phyloP scores from a whole-genome alignment of 2,329 filamentous ascomycete genomes.

The Paracorniculantispora psalliotae region DNA sequence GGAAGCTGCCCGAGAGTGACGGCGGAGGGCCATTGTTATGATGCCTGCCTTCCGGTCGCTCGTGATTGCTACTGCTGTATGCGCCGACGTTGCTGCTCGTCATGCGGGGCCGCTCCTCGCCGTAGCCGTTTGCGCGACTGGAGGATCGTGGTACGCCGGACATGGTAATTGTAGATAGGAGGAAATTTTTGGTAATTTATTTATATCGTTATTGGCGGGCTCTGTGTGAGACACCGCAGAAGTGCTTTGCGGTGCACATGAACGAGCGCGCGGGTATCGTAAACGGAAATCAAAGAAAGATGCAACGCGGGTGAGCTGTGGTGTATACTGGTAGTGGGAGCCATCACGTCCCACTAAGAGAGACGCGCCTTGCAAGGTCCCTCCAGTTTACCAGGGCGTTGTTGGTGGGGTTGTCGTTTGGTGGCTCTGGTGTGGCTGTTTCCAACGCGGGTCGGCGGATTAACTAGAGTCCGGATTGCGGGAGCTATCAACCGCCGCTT shows the following conservation, averaged over 20 bases:
- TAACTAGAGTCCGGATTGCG: neutral
- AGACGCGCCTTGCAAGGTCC: constrained; percentile 5
- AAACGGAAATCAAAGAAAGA: neutral
- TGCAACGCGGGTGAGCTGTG: neutral
- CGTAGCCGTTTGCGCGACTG: constrained; percentile 38
- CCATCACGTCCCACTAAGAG: constrained; percentile 10
- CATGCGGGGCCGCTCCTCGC: constrained; percentile 33
- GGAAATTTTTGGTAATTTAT: neutral
- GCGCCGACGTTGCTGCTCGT: constrained; percentile 26
- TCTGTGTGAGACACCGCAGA: constrained; percentile 1
- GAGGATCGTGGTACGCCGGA: constrained; percentile 38
- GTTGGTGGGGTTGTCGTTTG: constrained; percentile 2
- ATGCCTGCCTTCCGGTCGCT: constrained; percentile 28
- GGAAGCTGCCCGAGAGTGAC: constrained; percentile 29
- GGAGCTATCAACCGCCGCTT: neutral
- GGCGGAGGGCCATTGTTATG: constrained; percentile 24
- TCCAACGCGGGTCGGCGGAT: constrained; percentile 6
- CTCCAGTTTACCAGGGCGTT: neutral
- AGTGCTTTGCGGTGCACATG: constrained; percentile 4
- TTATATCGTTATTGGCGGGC: neutral
- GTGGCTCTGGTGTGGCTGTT: neutral
- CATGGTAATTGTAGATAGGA: constrained; percentile 24
- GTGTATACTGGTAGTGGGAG: neutral
- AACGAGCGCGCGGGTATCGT: neutral
- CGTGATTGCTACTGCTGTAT: constrained; percentile 27